Evolutionary conservation across 164 flowering plant species (phyloP).

Genomic region (Nelumbo lutea): DNA sequence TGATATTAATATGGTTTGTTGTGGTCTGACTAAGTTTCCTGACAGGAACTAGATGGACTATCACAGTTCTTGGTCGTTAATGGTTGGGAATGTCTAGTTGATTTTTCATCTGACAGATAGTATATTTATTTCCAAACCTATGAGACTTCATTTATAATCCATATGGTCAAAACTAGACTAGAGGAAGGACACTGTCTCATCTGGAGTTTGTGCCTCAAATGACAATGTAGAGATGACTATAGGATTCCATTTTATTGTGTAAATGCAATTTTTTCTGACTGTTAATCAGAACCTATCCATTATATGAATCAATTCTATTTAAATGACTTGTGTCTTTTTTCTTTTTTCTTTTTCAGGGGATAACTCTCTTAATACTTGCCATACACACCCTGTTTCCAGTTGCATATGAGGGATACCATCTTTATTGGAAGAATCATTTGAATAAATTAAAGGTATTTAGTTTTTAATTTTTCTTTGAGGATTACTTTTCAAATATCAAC

Average conservation of each 20-base stretch:
- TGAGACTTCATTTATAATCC: too few species aligned
- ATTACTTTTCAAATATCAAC: neutral
- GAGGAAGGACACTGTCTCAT: too few species aligned
- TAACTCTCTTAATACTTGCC: slow-evolving; percentile 57
- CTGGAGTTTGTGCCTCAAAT: too few species aligned
- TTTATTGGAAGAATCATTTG: slow-evolving; percentile 57
- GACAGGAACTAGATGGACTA: neutral
- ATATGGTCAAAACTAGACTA: too few species aligned
- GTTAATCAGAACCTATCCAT: too few species aligned
- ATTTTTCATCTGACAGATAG: neutral
- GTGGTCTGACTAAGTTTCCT: neutral
- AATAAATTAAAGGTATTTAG: slow-evolving; percentile 62
- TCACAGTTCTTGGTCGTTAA: neutral
- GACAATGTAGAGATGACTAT: too few species aligned
- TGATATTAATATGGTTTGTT: neutral
- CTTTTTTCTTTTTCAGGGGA: slow-evolving; percentile 41
- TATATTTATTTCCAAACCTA: neutral
- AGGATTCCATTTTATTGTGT: too few species aligned
- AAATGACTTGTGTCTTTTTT: neutral
- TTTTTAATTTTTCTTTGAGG: neutral
- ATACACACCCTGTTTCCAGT: slow-evolving; percentile 68
- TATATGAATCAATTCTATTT: neutral
- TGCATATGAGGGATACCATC: slow-evolving; percentile 60
- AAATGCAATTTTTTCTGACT: too few species aligned
- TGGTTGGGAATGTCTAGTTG: neutral